A percentile compares a stretch with the other conserved stretches of the same genome.
These are phyloP conservation scores for Tulasnella sp. DNA, from an alignment of 768 basidiomycete species.

Conservation along the genomic window DNA sequence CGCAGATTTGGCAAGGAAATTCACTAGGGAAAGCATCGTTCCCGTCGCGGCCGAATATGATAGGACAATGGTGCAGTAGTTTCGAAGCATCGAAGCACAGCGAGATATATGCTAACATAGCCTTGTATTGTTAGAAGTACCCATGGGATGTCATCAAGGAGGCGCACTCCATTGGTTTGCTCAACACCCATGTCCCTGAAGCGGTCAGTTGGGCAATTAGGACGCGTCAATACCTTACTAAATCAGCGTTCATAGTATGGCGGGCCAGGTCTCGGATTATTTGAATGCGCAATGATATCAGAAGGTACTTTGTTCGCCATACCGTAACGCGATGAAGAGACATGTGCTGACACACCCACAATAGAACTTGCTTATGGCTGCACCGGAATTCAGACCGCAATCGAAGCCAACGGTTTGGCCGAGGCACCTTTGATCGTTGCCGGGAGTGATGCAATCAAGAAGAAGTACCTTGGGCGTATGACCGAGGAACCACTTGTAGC, in stretches of 20 bases:
- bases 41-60: conserved; percentile 31
- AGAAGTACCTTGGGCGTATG: conserved; percentile 31
- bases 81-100: neutral
- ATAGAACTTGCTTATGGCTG: conserved; percentile 28
- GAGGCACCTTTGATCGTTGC: conserved; percentile 30
- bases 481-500: conserved; percentile 31
- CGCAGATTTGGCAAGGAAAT: conserved; percentile 25
- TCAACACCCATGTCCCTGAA: conserved; percentile 32
- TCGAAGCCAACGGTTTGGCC: conserved; percentile 32
- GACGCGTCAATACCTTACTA: neutral
- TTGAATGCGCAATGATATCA: conserved; percentile 29
- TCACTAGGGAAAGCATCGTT: conserved; percentile 25
- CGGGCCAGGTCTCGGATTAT: conserved; percentile 28
- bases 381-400: conserved; percentile 30
- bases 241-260: conserved; percentile 23
- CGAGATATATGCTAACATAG: neutral
- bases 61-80: conserved; percentile 26
- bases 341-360: too few species aligned
- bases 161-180: conserved; percentile 29
- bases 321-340: too few species aligned
- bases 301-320: conserved; percentile 25
- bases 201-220: conserved; percentile 20
- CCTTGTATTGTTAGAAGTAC: conserved; percentile 22
- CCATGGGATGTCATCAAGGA: conserved; percentile 31
- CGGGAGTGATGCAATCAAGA: conserved; percentile 29